Conservation (phyloP, 1,284 basidiomycete species). For the Apiotrichum veenhuisii region DNA sequence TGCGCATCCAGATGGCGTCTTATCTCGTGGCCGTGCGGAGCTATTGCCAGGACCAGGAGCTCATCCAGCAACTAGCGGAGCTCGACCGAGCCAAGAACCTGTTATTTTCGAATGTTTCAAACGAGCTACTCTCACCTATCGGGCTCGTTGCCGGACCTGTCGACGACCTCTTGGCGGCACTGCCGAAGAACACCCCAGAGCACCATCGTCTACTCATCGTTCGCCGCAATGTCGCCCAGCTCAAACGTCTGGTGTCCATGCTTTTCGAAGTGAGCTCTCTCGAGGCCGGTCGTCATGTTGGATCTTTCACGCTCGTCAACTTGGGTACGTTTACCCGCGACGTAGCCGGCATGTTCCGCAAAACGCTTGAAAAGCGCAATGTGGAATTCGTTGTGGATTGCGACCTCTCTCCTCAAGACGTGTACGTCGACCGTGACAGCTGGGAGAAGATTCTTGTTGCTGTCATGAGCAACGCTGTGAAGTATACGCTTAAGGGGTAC, state of each 20-base stretch:
- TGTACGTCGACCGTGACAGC: conserved; percentile 48
- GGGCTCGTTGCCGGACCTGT: conserved; percentile 45
- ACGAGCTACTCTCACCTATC: conserved; percentile 48
- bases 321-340: conserved; percentile 46
- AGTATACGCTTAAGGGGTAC: background rate
- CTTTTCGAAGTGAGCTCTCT: conserved; percentile 45
- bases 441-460: conserved; percentile 52
- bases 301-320: conserved; percentile 43
- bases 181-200: conserved; percentile 8
- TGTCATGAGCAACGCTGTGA: conserved; percentile 28
- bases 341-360: conserved; percentile 48
- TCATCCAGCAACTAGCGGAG: conserved; percentile 46
- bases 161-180: conserved; percentile 35
- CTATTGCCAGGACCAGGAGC: conserved; percentile 30
- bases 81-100: conserved; percentile 48
- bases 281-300: conserved; percentile 41
- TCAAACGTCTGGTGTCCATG: conserved; percentile 26
- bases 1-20: conserved; percentile 5
- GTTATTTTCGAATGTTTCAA: conserved; percentile 43
- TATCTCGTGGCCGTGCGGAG: conserved; percentile 23
- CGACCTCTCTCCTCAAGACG: conserved; percentile 33
- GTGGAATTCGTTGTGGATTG: conserved; percentile 44
- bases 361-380: conserved; percentile 31
- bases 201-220: conserved; percentile 30
- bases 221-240: conserved; percentile 34